A percentile compares a stretch with the other conserved stretches of the same genome.
phyloP scores from a whole-genome alignment of 2,329 filamentous ascomycete genomes.

The Pestalotiopsis sp. region DNA sequence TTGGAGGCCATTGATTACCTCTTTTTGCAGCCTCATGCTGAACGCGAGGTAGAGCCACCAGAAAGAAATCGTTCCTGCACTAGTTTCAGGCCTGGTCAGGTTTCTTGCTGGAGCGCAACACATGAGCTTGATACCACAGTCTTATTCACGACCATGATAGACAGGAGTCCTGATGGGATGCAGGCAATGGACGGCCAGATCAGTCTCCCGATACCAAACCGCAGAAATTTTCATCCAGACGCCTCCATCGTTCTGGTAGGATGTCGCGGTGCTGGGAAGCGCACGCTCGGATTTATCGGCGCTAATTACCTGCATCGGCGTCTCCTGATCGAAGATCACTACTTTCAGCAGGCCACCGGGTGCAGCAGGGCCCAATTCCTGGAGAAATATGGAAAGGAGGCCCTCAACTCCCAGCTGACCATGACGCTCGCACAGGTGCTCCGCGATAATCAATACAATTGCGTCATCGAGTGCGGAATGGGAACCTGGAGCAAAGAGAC shows the following conservation, averaged over 20 bases:
- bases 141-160: not conserved
- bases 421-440: slow-evolving; percentile 65
- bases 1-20: not conserved
- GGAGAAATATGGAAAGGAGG: slow-evolving; percentile 58
- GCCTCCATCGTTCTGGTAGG: slow-evolving; percentile 73
- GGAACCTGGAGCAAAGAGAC: slow-evolving; percentile 63
- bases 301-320: slow-evolving; percentile 67
- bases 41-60: not conserved
- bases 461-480: slow-evolving; percentile 71
- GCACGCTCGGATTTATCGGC: slow-evolving; percentile 72
- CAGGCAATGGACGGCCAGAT: not conserved
- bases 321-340: slow-evolving; percentile 68
- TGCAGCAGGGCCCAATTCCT: slow-evolving; percentile 62
- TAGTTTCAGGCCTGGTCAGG: not conserved
- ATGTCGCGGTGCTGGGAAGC: slow-evolving; percentile 71
- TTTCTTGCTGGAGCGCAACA: not conserved
- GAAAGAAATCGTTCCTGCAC: not conserved
- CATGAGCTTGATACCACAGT: not conserved
- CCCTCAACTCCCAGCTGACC: slow-evolving; percentile 63
- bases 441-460: slow-evolving; percentile 57
- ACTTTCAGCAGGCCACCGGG: slow-evolving; percentile 67
- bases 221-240: slow-evolving; percentile 53
- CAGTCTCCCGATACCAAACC: slow-evolving; percentile 27
- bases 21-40: not conserved
- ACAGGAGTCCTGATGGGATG: not conserved